Evolutionary conservation across 345 rosid genomes (phyloP).

Genomic region (Combretum micranthum): DNA sequence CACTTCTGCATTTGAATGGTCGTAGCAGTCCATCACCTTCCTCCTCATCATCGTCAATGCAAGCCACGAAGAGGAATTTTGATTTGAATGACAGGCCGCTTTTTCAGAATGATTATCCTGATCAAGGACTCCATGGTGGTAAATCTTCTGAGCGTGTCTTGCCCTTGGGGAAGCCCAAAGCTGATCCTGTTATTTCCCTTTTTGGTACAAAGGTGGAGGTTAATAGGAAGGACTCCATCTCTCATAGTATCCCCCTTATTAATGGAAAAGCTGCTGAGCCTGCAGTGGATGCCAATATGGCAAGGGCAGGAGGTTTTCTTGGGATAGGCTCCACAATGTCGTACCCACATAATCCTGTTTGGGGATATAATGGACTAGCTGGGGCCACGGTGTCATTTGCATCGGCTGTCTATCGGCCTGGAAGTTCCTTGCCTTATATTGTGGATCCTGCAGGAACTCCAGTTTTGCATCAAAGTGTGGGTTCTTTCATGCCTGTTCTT

Average conservation of each 20-base stretch:
- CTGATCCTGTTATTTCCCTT: constrained; percentile 59
- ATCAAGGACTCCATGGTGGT: constrained; percentile 33
- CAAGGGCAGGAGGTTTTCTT: constrained; percentile 46
- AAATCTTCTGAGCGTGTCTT: constrained; percentile 26
- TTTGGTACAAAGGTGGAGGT: constrained; percentile 70
- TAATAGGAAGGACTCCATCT: constrained; percentile 39
- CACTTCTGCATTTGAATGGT: constrained; percentile 44
- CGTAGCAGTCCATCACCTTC: constrained; percentile 69
- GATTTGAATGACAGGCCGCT: constrained; percentile 87
- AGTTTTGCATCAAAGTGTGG: constrained; percentile 54
- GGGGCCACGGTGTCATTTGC: constrained; percentile 51
- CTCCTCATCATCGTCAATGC: constrained; percentile 71
- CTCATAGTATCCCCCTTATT: constrained; percentile 37
- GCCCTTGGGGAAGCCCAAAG: constrained; percentile 36
- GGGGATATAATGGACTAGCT: constrained; percentile 48
- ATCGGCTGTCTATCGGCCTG: constrained; percentile 49
- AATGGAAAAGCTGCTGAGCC: constrained; percentile 56
- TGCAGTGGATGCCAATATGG: constrained; percentile 30
- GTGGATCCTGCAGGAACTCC: constrained; percentile 64
- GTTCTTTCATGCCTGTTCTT: constrained; percentile 41
- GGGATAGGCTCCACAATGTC: constrained; percentile 52
- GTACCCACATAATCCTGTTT: constrained; percentile 49
- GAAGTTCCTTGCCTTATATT: constrained; percentile 64
- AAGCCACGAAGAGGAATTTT: constrained; percentile 55
- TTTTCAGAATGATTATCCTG: constrained; percentile 37